A percentile compares a stretch with the other conserved stretches of the same genome.
phyloP scores from a whole-genome alignment of 176 grass and related monocot genomes.

The Aechmea fasciata region DNA sequence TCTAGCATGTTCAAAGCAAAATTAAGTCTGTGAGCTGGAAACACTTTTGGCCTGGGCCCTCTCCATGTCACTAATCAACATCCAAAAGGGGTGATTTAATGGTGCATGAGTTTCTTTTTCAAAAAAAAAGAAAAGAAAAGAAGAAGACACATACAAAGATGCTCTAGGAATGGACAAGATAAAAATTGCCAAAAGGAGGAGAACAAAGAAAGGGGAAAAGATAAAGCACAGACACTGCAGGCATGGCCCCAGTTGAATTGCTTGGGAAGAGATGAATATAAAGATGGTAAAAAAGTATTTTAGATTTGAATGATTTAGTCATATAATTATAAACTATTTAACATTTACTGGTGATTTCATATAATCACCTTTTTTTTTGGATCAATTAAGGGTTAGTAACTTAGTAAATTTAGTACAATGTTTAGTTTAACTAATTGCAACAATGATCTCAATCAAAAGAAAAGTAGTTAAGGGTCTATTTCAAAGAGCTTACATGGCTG shows the following conservation, averaged over 20 bases:
- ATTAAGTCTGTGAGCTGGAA: neutral
- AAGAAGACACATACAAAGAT: neutral
- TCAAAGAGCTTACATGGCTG: no score
- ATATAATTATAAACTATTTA: no score
- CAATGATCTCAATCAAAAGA: no score
- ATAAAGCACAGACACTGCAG: neutral
- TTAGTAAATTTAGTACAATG: no score
- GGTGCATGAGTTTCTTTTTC: neutral
- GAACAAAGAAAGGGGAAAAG: neutral
- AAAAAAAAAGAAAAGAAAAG: no score
- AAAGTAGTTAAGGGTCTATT: no score
- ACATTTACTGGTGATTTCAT: no score
- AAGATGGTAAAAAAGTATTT: neutral
- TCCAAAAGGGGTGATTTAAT: neutral
- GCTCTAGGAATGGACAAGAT: neutral
- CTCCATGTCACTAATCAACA: neutral
- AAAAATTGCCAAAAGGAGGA: neutral
- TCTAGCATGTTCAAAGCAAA: neutral
- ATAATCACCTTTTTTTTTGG: no score
- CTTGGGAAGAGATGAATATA: neutral
- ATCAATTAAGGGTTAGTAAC: no score
- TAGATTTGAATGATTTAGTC: no score
- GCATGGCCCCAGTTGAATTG: neutral
- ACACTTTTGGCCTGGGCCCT: neutral
- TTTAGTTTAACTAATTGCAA: no score